Percentiles rank a stretch among this genome's conserved stretches.
phyloP scores from a whole-genome alignment of 2,329 filamentous ascomycete species.

The Fusarium liriodendri region DNA sequence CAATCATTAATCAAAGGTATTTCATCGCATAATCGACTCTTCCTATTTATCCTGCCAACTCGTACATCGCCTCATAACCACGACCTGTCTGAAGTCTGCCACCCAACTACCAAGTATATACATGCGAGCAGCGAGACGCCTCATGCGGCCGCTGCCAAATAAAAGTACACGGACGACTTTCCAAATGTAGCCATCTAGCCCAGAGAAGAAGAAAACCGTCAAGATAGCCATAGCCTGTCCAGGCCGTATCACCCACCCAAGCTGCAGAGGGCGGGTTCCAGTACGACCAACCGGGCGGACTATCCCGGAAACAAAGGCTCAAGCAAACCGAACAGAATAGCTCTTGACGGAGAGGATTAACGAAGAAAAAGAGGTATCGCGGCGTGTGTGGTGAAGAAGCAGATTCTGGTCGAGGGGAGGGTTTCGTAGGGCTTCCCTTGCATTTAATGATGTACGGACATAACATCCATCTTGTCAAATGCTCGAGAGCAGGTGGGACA shows the following conservation, averaged over 20 bases:
- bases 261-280: background rate
- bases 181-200: conserved; percentile 44
- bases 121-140: conserved; percentile 27
- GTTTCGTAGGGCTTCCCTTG: background rate
- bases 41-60: conserved; percentile 44
- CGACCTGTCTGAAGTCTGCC: conserved; percentile 6
- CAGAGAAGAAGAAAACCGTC: conserved; percentile 42
- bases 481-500: conserved; percentile 94
- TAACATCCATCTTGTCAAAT: conserved; percentile 91
- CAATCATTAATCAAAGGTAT: conserved; percentile 1
- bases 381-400: conserved; percentile 25
- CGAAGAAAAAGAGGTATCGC: conserved; percentile 41
- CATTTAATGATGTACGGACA: conserved; percentile 71
- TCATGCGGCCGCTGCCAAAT: conserved; percentile 24
- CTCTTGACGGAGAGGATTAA: conserved; percentile 42
- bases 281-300: conserved; percentile 6
- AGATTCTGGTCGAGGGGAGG: conserved; percentile 14
- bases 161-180: conserved; percentile 46
- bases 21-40: conserved; percentile 36
- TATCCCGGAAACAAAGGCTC: conserved; percentile 16
- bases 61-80: conserved; percentile 28
- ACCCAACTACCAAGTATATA: conserved; percentile 42
- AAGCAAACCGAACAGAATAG: conserved; percentile 22
- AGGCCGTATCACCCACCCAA: conserved; percentile 21
- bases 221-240: conserved; percentile 30